Base-by-base conservation (phyloP, 2,329 filamentous ascomycete species). In the Capronia coronata region DNA sequence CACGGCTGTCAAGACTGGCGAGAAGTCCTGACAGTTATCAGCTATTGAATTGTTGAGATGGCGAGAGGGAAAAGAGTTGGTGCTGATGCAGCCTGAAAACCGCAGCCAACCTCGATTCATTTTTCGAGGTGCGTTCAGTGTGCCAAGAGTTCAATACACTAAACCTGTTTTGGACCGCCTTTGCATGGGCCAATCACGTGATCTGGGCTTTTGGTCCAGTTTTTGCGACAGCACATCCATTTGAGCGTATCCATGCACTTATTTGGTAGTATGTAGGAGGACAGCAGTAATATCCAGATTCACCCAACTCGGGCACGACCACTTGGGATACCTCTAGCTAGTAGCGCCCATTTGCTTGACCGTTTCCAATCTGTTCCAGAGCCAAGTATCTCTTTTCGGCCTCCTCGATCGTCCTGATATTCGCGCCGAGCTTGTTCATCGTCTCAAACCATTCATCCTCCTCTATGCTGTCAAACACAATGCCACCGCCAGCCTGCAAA, bases 361-460 rank as follows among this genome's bases (percentile, higher is more conserved):
- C 27, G 29, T 51, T 48, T 14, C 18, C 43, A 18, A 43, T 61
- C 49, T 60, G 59, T 57, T 71, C 66, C 60, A 69, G 52, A 43
- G 65, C 73, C 55, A 75, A 64, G 66, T 83, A 81, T 65, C 77
- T 74, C 65, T 84, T 77, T 71, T 96, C 91, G 1, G 90, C 91
- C 44, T 83, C 80, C 51, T 82, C 84, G 66, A 97, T 90, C 69
- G 87, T 93, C 59, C 85, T 79, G 74, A 94, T 88, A 67, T 94
- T 94, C 38, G 88, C 87, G 21, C 86, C 83, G 41, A 95, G 74
- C 76, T 98, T 98, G 74, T 98, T 97, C 72, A 93, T 87, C 57
- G 94, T 96, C 78, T 97, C 88, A 69, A 91, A 80, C 75, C 90
- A 96, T 69, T 97, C 93, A 57, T 96, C 87, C 62, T 86, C 84